These are phyloP conservation scores for Mycena rosella DNA, from an alignment of 768 basidiomycete genomes.

Conservation along the genomic window DNA sequence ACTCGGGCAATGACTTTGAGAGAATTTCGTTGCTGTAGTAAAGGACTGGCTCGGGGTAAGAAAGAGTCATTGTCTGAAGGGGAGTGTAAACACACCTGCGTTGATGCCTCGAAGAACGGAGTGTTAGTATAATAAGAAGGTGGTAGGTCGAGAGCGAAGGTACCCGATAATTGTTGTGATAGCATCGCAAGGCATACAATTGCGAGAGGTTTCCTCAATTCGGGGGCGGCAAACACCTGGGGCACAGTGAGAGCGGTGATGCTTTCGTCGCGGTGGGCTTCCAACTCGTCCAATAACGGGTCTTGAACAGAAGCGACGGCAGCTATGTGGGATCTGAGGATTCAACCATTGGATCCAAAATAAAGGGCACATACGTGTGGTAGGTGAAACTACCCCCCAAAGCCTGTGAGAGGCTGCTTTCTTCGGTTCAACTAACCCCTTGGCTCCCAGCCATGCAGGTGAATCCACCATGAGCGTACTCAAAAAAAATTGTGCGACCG, in stretches of 20 bases:
- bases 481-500: constrained; percentile 67
- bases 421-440: constrained; percentile 63
- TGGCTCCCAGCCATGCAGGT: constrained; percentile 72
- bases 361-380: constrained; percentile 42
- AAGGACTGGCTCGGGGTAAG: constrained; percentile 64
- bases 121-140: not conserved
- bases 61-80: not conserved
- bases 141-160: not conserved
- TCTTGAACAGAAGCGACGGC: constrained; percentile 48
- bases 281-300: constrained; percentile 54
- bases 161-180: constrained; percentile 80
- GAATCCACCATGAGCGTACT: constrained; percentile 75
- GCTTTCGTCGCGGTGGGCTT: constrained; percentile 42
- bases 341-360: not conserved
- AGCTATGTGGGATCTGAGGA: constrained; percentile 16
- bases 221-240: constrained; percentile 62
- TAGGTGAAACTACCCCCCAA: constrained; percentile 60
- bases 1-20: constrained; percentile 79
- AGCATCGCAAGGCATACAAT: constrained; percentile 80
- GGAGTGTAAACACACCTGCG: constrained; percentile 61
- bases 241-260: constrained; percentile 61
- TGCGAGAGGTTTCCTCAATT: constrained; percentile 72
- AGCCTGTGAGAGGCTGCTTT: constrained; percentile 61
- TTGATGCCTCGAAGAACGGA: constrained; percentile 69
- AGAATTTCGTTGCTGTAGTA: constrained; percentile 95